Base-by-base conservation (phyloP, 1,139 yeast genomes). In the Candida sp. region DNA sequence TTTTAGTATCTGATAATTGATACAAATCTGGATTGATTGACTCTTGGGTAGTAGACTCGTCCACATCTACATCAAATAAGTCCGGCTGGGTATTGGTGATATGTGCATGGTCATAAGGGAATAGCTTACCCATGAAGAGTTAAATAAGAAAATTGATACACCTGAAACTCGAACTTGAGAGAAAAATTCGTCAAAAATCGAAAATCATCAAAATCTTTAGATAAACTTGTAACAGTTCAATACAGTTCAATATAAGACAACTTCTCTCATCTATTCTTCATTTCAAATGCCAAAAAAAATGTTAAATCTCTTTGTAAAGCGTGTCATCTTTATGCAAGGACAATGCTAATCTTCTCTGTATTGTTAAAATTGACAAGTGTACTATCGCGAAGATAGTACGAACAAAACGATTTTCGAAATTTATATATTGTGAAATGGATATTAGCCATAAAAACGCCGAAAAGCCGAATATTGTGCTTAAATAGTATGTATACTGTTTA, bases 281-380 rank as follows among this genome's bases (percentile, higher is more conserved):
- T n/a, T n/a, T n/a, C n/a, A n/a, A 9, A 11, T 30, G 33, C 33
- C 9, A 70, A 86, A 85, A 85, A 85, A 84, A 82, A 76, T 73
- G 76, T 71, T 79, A 82, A 85, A 87, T 86, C 95, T 87, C 95
- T 86, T 86, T 86, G 90, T 83, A 85, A 80, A 84, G 95, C 93
- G 93, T 86, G 95, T 86, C 95, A 86, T 86, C 95, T 90, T 87
- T 87, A 87, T 87, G 95, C 95, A 87, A 90, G 95, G 95, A 90
- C 95, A 90, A 87, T 87, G 95, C 95, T 87, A 84, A 87, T 87
- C 95, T 86, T 87, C 95, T 87, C 95, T 87, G 95, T 87, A 87
- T 86, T 85, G 91, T 86, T 86, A 73, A 70, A 72, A 66, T 73
- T 73, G 78, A 73, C 78, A 72, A 73, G 69, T 72, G 78, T 70